These are phyloP conservation scores for Malus hybrid DNA, from an alignment of 331 rosid genomes.

Conservation along the genomic window DNA sequence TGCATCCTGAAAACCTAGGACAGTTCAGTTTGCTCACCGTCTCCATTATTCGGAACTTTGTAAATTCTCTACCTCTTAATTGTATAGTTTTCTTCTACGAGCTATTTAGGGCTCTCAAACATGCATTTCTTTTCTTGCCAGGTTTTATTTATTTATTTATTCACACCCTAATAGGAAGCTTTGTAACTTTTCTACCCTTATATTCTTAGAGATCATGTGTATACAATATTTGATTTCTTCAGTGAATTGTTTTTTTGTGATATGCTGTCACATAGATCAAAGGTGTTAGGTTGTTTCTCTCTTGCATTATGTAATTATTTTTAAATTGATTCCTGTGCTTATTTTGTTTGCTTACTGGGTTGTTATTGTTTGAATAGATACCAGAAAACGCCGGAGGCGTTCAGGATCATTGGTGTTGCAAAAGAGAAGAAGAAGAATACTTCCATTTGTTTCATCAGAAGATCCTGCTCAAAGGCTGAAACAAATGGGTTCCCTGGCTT, in stretches of 20 bases:
- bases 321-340: neutral
- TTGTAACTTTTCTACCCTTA: neutral
- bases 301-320: neutral
- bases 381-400: constrained; percentile 58
- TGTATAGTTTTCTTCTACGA: neutral
- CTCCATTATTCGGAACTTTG: neutral
- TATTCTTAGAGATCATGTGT: neutral
- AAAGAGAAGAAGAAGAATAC: constrained; percentile 65
- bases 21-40: neutral
- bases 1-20: neutral
- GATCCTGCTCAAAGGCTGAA: constrained; percentile 53
- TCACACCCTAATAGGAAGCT: neutral
- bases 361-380: constrained; percentile 38
- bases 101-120: neutral
- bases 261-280: neutral
- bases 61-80: neutral
- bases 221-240: neutral
- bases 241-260: neutral
- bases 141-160: neutral
- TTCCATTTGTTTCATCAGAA: constrained; percentile 65
- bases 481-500: constrained; percentile 77
- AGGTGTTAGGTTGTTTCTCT: neutral
- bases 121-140: neutral
- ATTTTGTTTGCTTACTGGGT: constrained; percentile 7
- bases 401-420: constrained; percentile 50